phyloP scores from a whole-genome alignment of 257 asterid species.

The Gentiana dahurica region DNA sequence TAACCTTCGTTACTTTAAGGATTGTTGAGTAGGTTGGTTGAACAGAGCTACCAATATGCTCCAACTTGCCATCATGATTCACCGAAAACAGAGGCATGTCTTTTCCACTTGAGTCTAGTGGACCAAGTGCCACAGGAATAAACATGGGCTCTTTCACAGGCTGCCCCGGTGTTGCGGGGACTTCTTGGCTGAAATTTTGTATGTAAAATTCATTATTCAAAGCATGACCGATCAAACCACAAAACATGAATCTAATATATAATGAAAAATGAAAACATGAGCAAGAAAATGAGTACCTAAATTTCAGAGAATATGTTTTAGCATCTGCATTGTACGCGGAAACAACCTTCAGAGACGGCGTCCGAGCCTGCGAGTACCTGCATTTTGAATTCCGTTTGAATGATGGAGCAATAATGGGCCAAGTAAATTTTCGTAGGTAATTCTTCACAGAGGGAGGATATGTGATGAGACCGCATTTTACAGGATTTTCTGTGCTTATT shows the following conservation, averaged over 20 bases:
- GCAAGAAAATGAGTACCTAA: conserved; percentile 38
- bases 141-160: conserved; percentile 74
- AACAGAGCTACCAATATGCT: conserved; percentile 22
- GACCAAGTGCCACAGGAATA: conserved; percentile 67
- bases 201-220: conserved; percentile 12
- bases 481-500: too few relatives aligned
- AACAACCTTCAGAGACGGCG: conserved; percentile 63
- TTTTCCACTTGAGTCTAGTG: conserved; percentile 53
- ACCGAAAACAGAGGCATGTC: conserved; percentile 60
- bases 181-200: conserved; percentile 65
- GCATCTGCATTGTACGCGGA: conserved; percentile 54
- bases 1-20: conserved; percentile 64
- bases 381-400: conserved; percentile 12
- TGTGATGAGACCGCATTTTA: too few relatives aligned
- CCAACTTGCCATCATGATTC: conserved; percentile 45
- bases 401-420: not conserved
- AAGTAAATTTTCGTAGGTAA: too few relatives aligned
- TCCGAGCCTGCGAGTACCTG: conserved; percentile 99
- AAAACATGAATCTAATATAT: not conserved
- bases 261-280: not conserved
- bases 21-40: conserved; percentile 41
- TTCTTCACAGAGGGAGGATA: too few relatives aligned
- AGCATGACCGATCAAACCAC: not conserved
- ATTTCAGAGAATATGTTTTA: conserved; percentile 60
- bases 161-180: conserved; percentile 90